These are phyloP conservation scores for Tylopilus vinaceipallidus DNA, from an alignment of 768 basidiomycete genomes.

Conservation along the genomic window DNA sequence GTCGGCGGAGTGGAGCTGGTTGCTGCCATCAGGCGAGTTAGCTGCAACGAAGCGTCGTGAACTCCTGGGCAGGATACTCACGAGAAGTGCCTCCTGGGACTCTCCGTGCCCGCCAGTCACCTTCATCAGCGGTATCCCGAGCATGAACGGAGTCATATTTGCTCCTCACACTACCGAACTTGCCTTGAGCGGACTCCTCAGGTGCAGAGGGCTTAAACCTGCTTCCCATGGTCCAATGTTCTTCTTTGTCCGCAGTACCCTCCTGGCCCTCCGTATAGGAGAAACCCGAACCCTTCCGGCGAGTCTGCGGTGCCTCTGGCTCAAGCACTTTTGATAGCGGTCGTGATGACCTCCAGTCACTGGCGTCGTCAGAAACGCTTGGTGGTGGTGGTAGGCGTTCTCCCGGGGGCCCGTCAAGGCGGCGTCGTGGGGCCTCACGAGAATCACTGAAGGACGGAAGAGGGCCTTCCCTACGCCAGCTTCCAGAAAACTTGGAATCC, in stretches of 20 bases:
- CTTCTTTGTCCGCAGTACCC: conserved; percentile 72
- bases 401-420: conserved; percentile 53
- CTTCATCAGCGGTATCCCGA: conserved; percentile 53
- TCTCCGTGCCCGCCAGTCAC: conserved; percentile 66
- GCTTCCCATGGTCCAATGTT: conserved; percentile 72
- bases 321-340: conserved; percentile 42
- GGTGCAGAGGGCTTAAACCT: conserved; percentile 62
- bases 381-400: conserved; percentile 44
- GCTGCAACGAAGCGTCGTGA: conserved; percentile 3
- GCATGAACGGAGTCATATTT: conserved; percentile 56
- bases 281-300: conserved; percentile 60
- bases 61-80: conserved; percentile 40
- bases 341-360: conserved; percentile 71
- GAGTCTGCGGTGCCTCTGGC: conserved; percentile 44
- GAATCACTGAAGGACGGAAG: conserved; percentile 66
- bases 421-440: conserved; percentile 63
- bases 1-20: conserved; percentile 75
- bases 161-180: conserved; percentile 47
- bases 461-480: conserved; percentile 88
- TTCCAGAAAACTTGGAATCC: conserved; percentile 76
- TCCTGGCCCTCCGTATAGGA: conserved; percentile 41
- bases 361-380: conserved; percentile 56
- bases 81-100: conserved; percentile 58
- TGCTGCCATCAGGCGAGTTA: conserved; percentile 40
- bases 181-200: conserved; percentile 36